Conservation (phyloP, 805 yeast genomes). For the Metschnikowia cubensis region DNA sequence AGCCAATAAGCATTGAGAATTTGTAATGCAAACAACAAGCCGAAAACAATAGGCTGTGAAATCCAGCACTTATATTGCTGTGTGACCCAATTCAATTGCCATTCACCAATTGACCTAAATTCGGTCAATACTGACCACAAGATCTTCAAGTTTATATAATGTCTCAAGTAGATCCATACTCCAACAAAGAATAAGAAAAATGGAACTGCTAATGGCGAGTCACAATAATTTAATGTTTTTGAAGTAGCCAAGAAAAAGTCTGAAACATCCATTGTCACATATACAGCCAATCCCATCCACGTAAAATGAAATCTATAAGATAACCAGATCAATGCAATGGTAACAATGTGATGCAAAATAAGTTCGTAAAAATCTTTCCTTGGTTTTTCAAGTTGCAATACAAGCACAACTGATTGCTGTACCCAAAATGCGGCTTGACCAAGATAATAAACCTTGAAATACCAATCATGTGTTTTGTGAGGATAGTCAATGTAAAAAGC, state of each 20-base stretch:
- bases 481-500: conserved; percentile 82
- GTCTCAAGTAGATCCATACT: conserved; percentile 88
- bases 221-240: conserved; percentile 82
- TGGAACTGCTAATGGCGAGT: conserved; percentile 58
- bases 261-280: conserved; percentile 93
- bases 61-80: conserved; percentile 97
- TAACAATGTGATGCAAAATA: conserved; percentile 88
- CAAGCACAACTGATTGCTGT: conserved; percentile 83
- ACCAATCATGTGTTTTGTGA: conserved; percentile 65
- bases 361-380: conserved; percentile 91
- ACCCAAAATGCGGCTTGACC: conserved; percentile 97
- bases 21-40: conserved; percentile 74
- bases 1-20: conserved; percentile 87
- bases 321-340: conserved; percentile 78
- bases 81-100: conserved; percentile 73
- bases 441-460: conserved; percentile 77
- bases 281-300: conserved; percentile 89
- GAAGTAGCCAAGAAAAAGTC: conserved; percentile 84
- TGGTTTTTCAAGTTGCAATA: conserved; percentile 87
- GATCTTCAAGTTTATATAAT: conserved; percentile 73
- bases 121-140: conserved; percentile 84
- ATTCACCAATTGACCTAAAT: conserved; percentile 81
- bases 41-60: conserved; percentile 85
- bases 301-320: conserved; percentile 95
- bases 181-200: conserved; percentile 64